phyloP scores from a whole-genome alignment of 1,284 basidiomycete species.

The Lentinula novae-zelandiae region DNA sequence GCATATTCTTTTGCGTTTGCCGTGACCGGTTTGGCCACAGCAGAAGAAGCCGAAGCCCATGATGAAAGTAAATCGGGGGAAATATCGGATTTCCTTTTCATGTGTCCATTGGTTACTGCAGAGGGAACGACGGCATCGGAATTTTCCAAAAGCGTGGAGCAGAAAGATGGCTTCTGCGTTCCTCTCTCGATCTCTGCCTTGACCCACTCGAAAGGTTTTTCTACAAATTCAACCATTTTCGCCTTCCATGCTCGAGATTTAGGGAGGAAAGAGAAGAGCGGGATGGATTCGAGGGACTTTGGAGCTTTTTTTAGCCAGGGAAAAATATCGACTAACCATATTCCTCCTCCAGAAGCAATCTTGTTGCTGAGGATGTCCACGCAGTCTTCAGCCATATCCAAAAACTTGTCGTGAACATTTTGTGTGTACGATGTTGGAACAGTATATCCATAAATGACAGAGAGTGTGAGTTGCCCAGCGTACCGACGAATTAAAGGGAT shows the following conservation, averaged over 20 bases:
- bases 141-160: constrained; percentile 55
- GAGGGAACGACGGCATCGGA: constrained; percentile 1
- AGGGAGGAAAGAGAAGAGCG: constrained; percentile 43
- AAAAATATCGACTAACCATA: constrained; percentile 68
- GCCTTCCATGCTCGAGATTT: constrained; percentile 62
- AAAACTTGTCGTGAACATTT: constrained; percentile 49
- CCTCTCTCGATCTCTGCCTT: constrained; percentile 53
- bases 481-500: constrained; percentile 35
- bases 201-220: constrained; percentile 58
- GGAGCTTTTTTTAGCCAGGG: constrained; percentile 40
- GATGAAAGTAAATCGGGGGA: neutral
- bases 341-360: constrained; percentile 59
- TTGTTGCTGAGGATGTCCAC: constrained; percentile 55
- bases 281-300: constrained; percentile 31
- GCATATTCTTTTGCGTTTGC: constrained; percentile 14
- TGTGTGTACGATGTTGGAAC: constrained; percentile 24
- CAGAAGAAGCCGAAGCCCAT: neutral
- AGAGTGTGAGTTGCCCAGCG: constrained; percentile 57
- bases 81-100: neutral
- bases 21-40: neutral
- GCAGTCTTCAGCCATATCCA: constrained; percentile 58
- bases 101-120: neutral
- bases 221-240: constrained; percentile 64
- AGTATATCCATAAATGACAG: constrained; percentile 64
- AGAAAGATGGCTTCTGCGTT: constrained; percentile 53